A percentile compares a stretch with the other conserved stretches of the same genome.
Conservation (phyloP, 169 alveolate species). For the Neospora caninum region DNA sequence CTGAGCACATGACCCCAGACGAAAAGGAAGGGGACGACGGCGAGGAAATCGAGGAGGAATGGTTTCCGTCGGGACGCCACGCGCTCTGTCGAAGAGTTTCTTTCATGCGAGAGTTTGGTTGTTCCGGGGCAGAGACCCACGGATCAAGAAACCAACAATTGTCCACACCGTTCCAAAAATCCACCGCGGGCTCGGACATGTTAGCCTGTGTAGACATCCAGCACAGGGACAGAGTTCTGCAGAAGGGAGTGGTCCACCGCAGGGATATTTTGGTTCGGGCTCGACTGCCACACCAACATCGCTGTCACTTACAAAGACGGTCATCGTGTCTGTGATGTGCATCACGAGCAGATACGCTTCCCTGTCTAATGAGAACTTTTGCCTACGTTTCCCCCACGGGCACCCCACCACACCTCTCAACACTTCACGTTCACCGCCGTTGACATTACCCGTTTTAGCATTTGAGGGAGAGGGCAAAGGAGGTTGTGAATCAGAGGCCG, state of each 20-base stretch:
- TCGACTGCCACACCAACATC: too few species aligned
- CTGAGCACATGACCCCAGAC: background rate
- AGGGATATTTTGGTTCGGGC: too few species aligned
- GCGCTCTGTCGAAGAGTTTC: background rate
- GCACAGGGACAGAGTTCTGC: background rate
- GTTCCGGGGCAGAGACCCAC: background rate
- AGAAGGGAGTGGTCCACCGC: too few species aligned
- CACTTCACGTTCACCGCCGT: too few species aligned
- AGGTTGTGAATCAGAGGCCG: background rate
- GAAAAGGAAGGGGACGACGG: background rate
- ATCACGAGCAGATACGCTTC: too few species aligned
- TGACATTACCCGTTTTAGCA: background rate
- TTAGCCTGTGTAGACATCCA: background rate
- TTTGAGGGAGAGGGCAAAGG: background rate
- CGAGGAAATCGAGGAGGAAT: background rate
- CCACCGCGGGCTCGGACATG: background rate
- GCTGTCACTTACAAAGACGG: too few species aligned
- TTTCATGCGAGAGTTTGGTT: background rate
- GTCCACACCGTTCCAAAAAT: slow-evolving; percentile 22
- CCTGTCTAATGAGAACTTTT: too few species aligned
- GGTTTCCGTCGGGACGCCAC: background rate
- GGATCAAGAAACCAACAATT: slow-evolving; percentile 24
- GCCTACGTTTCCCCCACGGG: too few species aligned
- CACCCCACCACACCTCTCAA: too few species aligned
- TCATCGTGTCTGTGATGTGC: too few species aligned